Evolutionary conservation across 1,284 basidiomycete species (phyloP), one percentile per base, ranked within the genome.

Genomic region (Malassezia japonica): DNA sequence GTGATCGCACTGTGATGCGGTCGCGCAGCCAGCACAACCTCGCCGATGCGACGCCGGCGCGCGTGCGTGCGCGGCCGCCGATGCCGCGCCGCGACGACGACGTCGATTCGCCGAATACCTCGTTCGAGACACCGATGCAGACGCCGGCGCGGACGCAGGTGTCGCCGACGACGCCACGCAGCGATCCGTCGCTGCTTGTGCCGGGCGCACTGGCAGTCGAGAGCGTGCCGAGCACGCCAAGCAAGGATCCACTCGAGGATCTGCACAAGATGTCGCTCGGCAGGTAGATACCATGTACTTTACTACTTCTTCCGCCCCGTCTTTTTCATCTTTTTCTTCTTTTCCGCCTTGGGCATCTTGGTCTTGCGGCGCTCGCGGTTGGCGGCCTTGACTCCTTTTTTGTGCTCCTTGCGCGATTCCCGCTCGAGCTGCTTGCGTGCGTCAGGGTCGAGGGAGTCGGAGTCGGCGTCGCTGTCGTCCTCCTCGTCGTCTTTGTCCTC

Each of bases 311-410:
- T 64, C 46, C 59, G 54, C 10, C 23, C 40, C 16, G 49, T 52
- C 56, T 68, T 68, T 45, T 67, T 67, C 56, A 67, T 61, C n/a
- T 56, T 44, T 6, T 60, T 47, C 55, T 65, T 66, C 40, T 68
- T 68, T 33, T 66, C 64, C 6, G 65, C 58, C 50, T 72, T 72
- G 20, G 65, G 62, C 68, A 70, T 72, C 55, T 70, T 72, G 20
- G 53, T 64, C 43, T 70, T 72, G 3, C 68, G 47, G 31, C 60
- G 61, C 46, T 70, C 69, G 16, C 69, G 57, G 12, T 61, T 60
- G 31, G 55, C 64, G 6, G 57, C 58, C 41, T 67, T 67, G 21
- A 57, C 64, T 15, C 59, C 53, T 32, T 61, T 61, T 46, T 63
- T 64, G 18, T 62, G 60, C 42, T 64, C 51, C 50, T 64, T 65